Base-by-base conservation (phyloP, 768 basidiomycete genomes). In the Tylopilus intermedius region DNA sequence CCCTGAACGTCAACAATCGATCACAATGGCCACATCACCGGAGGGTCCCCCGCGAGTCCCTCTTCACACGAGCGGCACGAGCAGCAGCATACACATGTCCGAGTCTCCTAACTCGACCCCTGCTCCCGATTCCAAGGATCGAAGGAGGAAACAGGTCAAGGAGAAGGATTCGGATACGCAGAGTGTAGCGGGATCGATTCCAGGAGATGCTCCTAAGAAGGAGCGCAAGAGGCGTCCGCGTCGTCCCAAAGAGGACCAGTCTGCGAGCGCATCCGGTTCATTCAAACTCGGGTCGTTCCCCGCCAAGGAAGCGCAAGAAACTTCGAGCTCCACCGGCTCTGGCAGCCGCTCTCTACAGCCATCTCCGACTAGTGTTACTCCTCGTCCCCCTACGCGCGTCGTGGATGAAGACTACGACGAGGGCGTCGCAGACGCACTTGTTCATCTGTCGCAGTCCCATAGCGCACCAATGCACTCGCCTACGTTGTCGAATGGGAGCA, bases 321-420 rank as follows among this genome's bases (percentile, higher is more conserved):
- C 81, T 18, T 69, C 75, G 51, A 86, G 85, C 64, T 88, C 86
- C 8, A 80, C 79, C 53, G 79, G 81, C 13, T 83, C 83, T 24
- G 79, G 79, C 1, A 74, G 68, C 48, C 73, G 85, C 27, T 88
- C 86, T 1, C 73, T 83, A 38, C 86, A 87, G 58, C 87, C 86
- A 2, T 88, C 84, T 29, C 86, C 88, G 1, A 88, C 80, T 2
- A 80, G 77, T 52, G 78, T 75, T 18, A 76, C 78, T 7, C 78
- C 82, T 48, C 71, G 80, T 35, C 79, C 82, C 15, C 83, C 85
- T 7, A 74, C 82, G 10, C 78, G 94, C 7, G 72, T 80, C 2
- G 79, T 94, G 15, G 92, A 96, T 62, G 94, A 98, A 59, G 89
- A 96, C 61, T 96, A 96, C 60, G 94, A 98, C 60, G 94, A 94